Conservation (phyloP, 2,329 filamentous ascomycete genomes). For the Cercospora zeae-maydis region DNA sequence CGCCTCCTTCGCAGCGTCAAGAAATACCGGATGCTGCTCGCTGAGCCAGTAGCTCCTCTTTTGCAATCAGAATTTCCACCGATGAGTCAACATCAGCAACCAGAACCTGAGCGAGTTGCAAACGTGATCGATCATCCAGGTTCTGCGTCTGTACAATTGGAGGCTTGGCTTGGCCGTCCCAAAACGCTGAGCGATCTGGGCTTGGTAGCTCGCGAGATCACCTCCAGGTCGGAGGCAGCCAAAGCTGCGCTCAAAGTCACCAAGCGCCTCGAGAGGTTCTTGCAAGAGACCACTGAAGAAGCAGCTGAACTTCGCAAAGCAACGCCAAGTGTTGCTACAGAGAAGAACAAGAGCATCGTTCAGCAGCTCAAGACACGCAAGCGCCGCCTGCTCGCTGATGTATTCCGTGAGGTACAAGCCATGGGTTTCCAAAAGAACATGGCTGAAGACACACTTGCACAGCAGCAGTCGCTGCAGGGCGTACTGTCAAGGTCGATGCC, state of each 20-base stretch:
- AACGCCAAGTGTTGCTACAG: conserved; percentile 74
- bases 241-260: not conserved
- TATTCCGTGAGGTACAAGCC: conserved; percentile 71
- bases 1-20: conserved; percentile 88
- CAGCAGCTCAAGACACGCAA: conserved; percentile 91
- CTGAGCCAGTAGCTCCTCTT: conserved; percentile 68
- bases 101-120: not conserved
- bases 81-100: not conserved
- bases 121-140: not conserved
- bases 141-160: not conserved
- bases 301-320: conserved; percentile 75
- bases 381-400: conserved; percentile 84
- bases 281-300: conserved; percentile 58
- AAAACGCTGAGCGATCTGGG: conserved; percentile 1
- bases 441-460: conserved; percentile 65
- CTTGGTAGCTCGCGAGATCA: not conserved
- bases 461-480: conserved; percentile 67
- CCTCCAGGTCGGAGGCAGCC: not conserved
- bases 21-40: conserved; percentile 79
- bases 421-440: conserved; percentile 91
- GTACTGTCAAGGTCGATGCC: conserved; percentile 59
- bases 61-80: conserved; percentile 30
- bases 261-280: conserved; percentile 16
- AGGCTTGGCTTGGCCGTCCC: conserved; percentile 13
- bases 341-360: conserved; percentile 78